phyloP scores from a whole-genome alignment of 176 grass and related monocot genomes.

The Chloris gayana region DNA sequence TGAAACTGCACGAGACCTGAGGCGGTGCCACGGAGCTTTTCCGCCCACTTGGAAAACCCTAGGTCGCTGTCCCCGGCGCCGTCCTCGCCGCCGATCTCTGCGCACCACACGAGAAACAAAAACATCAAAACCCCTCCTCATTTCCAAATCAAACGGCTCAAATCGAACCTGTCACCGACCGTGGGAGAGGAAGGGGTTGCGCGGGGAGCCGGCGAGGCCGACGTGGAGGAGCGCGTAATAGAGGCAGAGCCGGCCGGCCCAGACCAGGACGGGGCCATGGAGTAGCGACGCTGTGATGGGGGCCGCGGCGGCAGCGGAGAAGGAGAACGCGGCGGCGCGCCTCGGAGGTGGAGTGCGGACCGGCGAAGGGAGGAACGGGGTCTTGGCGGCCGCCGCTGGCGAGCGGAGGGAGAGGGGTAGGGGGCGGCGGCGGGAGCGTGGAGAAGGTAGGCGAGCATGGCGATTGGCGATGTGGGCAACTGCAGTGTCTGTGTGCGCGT shows the following conservation, averaged over 20 bases:
- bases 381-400: conserved; percentile 35
- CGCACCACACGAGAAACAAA: not conserved
- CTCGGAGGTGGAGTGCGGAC: conserved; percentile 34
- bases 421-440: conserved; percentile 49
- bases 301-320: conserved; percentile 19
- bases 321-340: conserved; percentile 33
- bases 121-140: conserved; percentile 5
- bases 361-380: conserved; percentile 53
- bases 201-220: conserved; percentile 78
- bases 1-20: conserved; percentile 54
- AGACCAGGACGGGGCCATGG: conserved; percentile 76
- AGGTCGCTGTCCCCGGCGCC: conserved; percentile 63
- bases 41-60: conserved; percentile 76
- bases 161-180: conserved; percentile 42
- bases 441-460: conserved; percentile 62
- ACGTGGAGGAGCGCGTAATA: conserved; percentile 84
- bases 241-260: conserved; percentile 81
- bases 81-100: conserved; percentile 51
- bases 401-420: conserved; percentile 47
- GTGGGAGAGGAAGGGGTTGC: conserved; percentile 79
- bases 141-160: not conserved
- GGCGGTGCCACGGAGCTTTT: conserved; percentile 57
- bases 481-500: not conserved
- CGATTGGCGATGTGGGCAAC: conserved; percentile 33
- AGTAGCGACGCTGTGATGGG: conserved; percentile 74